phyloP scores from a whole-genome alignment of 306 rosid species.

The Malus orientalis region DNA sequence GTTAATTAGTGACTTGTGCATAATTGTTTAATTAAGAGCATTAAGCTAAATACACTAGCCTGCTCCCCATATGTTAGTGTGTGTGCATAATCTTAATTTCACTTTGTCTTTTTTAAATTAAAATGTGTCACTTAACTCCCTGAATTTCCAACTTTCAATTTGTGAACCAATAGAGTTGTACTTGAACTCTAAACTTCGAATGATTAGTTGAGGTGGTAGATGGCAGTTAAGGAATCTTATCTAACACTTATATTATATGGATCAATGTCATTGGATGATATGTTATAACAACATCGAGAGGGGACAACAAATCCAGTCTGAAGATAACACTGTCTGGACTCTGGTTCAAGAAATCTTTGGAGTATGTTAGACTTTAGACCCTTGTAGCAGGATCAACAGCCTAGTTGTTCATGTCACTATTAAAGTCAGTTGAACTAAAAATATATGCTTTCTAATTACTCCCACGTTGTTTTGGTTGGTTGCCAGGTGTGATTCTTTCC shows the following conservation, averaged over 20 bases:
- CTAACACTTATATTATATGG: background rate
- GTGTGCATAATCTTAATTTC: no score
- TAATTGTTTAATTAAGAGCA: background rate
- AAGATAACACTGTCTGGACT: constrained; percentile 4
- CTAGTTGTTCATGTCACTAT: background rate
- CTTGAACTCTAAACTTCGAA: background rate
- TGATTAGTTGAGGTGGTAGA: background rate
- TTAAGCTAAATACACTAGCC: background rate
- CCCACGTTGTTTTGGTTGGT: constrained; percentile 25
- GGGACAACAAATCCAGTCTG: constrained; percentile 17
- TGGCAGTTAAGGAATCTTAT: background rate
- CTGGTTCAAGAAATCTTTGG: background rate
- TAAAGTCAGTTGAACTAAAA: background rate
- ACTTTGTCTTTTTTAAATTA: no score
- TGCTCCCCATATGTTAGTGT: background rate
- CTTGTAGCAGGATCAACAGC: background rate
- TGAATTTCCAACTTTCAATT: background rate
- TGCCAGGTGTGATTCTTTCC: constrained; percentile 19
- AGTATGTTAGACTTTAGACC: constrained; percentile 5
- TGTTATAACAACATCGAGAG: background rate
- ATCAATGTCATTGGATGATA: background rate
- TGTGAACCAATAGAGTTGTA: background rate
- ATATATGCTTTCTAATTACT: background rate
- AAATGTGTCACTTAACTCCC: no score
- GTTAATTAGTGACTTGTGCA: background rate